Evolutionary conservation across 1,139 yeast genomes (phyloP).

Genomic region (Pichia norvegensis): DNA sequence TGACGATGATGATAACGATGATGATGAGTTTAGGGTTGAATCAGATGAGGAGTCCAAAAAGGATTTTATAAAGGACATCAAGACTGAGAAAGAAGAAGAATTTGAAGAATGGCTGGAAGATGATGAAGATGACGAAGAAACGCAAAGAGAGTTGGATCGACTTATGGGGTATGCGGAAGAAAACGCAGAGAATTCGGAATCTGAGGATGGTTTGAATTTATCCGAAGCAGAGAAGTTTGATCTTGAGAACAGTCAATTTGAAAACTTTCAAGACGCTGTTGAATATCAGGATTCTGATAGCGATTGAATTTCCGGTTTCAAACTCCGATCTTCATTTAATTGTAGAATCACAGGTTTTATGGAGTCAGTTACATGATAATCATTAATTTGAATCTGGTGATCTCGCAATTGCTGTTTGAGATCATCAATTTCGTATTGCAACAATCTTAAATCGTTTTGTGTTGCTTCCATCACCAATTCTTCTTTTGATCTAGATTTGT

Average conservation of each 20-base stretch:
- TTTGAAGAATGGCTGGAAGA: conserved; percentile 3
- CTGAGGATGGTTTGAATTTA: conserved; percentile 1
- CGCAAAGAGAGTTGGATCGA: conserved; percentile 10
- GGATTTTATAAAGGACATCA: background rate
- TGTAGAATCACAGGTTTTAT: conserved; percentile 33
- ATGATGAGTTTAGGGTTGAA: background rate
- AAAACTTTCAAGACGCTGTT: background rate
- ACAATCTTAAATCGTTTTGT: conserved; percentile 60
- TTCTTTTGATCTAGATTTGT: conserved; percentile 41
- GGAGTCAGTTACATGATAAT: conserved; percentile 31
- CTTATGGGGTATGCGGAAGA: conserved; percentile 9
- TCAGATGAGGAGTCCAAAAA: background rate
- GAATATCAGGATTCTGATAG: background rate
- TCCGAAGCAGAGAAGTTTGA: conserved; percentile 4
- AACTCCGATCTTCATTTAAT: conserved; percentile 12
- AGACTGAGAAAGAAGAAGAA: background rate
- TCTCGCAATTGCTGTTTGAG: conserved; percentile 40
- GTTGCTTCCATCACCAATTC: conserved; percentile 56
- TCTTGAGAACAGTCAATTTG: conserved; percentile 3
- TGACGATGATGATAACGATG: background rate
- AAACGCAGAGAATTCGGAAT: conserved; percentile 1
- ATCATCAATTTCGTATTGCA: conserved; percentile 65
- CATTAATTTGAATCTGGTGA: conserved; percentile 29
- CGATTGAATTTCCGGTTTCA: background rate
- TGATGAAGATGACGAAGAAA: conserved; percentile 13